Conservation (phyloP, 345 rosid species). For the Salix viminalis region DNA sequence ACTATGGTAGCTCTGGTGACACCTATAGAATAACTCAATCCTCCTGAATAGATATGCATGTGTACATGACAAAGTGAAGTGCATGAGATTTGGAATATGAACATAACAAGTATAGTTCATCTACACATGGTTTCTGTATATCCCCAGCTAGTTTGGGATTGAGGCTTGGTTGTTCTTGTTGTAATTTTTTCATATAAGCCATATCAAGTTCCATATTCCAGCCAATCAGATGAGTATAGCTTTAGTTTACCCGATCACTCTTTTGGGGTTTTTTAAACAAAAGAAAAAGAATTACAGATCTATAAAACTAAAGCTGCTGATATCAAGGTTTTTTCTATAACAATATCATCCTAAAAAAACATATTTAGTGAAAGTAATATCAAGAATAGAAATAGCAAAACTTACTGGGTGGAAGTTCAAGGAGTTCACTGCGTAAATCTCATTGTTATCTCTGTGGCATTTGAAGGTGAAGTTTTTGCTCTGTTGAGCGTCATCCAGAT, state of each 20-base stretch:
- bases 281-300: background rate
- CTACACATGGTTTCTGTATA: background rate
- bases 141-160: background rate
- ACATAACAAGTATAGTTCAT: background rate
- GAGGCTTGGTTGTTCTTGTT: background rate
- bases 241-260: background rate
- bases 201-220: background rate
- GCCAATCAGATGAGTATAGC: background rate
- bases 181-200: background rate
- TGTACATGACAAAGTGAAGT: background rate
- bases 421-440: constrained; percentile 89
- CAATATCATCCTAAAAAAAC: background rate
- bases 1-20: background rate
- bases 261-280: background rate
- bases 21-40: background rate
- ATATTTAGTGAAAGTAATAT: background rate
- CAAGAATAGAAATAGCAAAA: constrained; percentile 8
- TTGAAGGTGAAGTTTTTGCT: constrained; percentile 89
- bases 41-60: background rate
- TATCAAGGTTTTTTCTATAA: background rate
- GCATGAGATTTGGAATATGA: background rate
- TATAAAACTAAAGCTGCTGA: background rate
- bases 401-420: constrained; percentile 96
- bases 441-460: constrained; percentile 91
- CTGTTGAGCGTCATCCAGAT: constrained; percentile 84